Evolutionary conservation across 179 eudicot species (phyloP), one percentile per base, ranked within the genome.

Genomic region (Actinidia arguta): DNA sequence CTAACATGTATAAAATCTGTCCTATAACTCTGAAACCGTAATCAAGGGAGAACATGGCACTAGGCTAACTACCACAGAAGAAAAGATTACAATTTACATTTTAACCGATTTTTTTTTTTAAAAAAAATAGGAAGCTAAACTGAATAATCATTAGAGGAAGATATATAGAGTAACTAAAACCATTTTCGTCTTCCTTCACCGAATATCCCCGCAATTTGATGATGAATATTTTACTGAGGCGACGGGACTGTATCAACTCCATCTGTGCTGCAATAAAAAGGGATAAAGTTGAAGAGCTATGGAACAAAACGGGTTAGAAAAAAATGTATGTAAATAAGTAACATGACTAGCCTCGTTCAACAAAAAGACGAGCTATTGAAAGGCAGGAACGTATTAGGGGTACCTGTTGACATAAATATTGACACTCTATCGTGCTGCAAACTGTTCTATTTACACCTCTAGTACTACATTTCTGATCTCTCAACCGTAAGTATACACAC

Each of bases 381-480:
- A 24, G 42, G 64, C 20, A 39, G 9, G 31, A 17, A 22, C 7
- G 64, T 17, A 75, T 22, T 54, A 46, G 16, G 25, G 6, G 31
- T 79, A 64, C 74, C 81, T 78, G 27, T 5, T 39, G 31, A 51
- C 27, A 50, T 42, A 50, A 22, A 25, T 46, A 6, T 20, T 6
- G 17, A 6, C 36, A 31, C 50, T 44, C 67, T 55, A 70, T 39
- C 44, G 18, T 69, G 62, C 55, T 22, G 56, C 82, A 52, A 17
- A 80, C 55, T 80, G 67, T 8, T 50, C 18, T 25, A 54, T 54
- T 80, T 80, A 80, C 82, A 80, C 12, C 82, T 68, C 75, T 67
- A 36, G 51, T 13, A 6, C 75, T 51, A 79, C 9, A 6, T 13
- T 24, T 27, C 62, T 46, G 47, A 8, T 67, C 39, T 36, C n/a